A percentile compares a stretch with the other conserved stretches of the same genome.
Conservation (phyloP, 257 asterid species). For the Craterostigma plantagineum region DNA sequence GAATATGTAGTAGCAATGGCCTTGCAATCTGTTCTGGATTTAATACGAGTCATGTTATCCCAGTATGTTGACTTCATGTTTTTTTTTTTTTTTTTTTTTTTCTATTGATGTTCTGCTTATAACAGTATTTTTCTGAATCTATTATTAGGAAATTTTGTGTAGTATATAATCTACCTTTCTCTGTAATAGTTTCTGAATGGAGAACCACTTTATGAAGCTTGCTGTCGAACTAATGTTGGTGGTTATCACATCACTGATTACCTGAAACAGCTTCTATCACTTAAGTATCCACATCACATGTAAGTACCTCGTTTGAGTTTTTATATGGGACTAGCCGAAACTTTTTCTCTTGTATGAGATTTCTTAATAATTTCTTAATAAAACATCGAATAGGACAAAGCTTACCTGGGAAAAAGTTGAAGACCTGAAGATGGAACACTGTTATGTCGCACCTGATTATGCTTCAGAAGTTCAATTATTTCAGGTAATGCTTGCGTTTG, state of each 20-base stretch:
- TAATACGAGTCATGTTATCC: slow-evolving; percentile 78
- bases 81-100: too few species aligned
- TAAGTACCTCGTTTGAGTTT: slow-evolving; percentile 32
- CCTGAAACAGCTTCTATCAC: slow-evolving; percentile 95
- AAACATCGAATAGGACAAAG: slow-evolving; percentile 40
- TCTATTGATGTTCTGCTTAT: neutral
- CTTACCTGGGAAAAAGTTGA: slow-evolving; percentile 97
- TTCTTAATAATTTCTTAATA: slow-evolving; percentile 9
- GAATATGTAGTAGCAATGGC: slow-evolving; percentile 56
- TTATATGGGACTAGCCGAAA: neutral
- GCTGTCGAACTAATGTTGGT: slow-evolving; percentile 90
- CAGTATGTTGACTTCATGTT: slow-evolving; percentile 38
- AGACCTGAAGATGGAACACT: slow-evolving; percentile 95
- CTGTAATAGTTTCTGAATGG: slow-evolving; percentile 67
- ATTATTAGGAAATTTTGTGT: too few species aligned
- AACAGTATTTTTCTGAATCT: too few species aligned
- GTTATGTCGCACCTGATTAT: slow-evolving; percentile 72
- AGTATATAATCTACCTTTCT: neutral
- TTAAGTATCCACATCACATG: slow-evolving; percentile 94
- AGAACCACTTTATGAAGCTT: slow-evolving; percentile 86
- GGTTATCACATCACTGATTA: slow-evolving; percentile 93
- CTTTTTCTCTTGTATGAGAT: slow-evolving; percentile 10
- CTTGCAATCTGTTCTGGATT: slow-evolving; percentile 88
- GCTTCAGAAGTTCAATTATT: slow-evolving; percentile 60
- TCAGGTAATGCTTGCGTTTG: slow-evolving; percentile 41